Evolutionary conservation across 2,329 filamentous ascomycete genomes (phyloP), one percentile per base, ranked within the genome.

Genomic region (Colletotrichum echinochloae): DNA sequence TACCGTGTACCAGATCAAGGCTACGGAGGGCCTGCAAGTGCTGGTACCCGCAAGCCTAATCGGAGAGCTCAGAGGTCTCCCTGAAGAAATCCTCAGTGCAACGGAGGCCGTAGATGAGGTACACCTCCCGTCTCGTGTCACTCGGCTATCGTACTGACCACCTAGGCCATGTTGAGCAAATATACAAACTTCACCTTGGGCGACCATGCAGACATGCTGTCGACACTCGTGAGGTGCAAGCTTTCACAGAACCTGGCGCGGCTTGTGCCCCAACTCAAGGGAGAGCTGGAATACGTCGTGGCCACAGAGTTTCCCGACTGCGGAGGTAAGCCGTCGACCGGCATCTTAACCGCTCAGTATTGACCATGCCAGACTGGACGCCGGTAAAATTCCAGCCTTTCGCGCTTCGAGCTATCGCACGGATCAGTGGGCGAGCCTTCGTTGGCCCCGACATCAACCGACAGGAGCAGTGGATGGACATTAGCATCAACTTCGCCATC

Each of bases 371-470:
- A 85, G 87, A 89, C 71, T 89, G 88, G 88, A 88, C 84, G 1
- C 76, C 85, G 0, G 83, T 88, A 60, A 84, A 83, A 73, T 82
- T 88, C 73, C 85, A 87, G 46, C 83, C 84, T 0, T 85, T 88
- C 66, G 79, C 86, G 52, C 80, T 89, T 2, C 81, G 85, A 28
- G 81, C 85, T 5, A 80, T 90, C 14, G 84, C 87, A 8, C 84
- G 87, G 2, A 74, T 90, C 28, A 88, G 86, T 33, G 86, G 87
- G 1, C 81, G 84, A 26, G 82, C 85, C 5, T 89, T 89, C 72
- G 83, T 89, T 8, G 87, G 87, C 1, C 74, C 82, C 2, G 77
- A 80, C 18, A 79, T 89, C 65, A 87, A 83, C 74, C 85, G 86
- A 23, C 79, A 84, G 49, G 83, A 87, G 73, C 80, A 83, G 67